Evolutionary conservation across 352 stramenopile species (phyloP).

Genomic region (Globisporangium nodosum): DNA sequence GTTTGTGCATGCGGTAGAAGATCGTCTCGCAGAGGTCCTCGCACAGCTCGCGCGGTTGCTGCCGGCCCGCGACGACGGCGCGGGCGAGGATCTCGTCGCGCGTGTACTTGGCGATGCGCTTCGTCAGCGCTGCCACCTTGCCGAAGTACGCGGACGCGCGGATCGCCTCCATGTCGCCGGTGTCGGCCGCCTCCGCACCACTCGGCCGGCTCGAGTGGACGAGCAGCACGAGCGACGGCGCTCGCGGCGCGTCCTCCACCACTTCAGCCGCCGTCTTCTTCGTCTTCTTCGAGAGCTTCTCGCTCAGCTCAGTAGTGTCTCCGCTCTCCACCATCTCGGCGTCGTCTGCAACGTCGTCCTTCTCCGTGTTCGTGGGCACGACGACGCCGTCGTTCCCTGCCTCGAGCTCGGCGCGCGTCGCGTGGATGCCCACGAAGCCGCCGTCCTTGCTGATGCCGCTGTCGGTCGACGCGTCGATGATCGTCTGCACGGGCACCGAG

Average conservation of each 20-base stretch:
- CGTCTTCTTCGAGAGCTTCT: conserved; percentile 5
- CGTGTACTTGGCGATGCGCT: conserved; percentile 76
- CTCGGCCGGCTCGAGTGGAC: conserved; percentile 1
- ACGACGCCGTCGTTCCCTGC: conserved; percentile 39
- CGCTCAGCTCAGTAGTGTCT: background rate
- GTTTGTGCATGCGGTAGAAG: conserved; percentile 92
- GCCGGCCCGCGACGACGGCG: conserved; percentile 49
- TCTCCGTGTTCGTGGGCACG: conserved; percentile 25
- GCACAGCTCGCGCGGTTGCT: conserved; percentile 70
- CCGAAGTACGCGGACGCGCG: conserved; percentile 31
- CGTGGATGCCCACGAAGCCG: conserved; percentile 66
- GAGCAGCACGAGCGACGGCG: conserved; percentile 9
- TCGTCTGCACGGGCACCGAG: conserved; percentile 70
- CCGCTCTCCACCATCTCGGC: conserved; percentile 3
- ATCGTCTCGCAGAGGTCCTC: conserved; percentile 91
- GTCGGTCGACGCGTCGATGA: conserved; percentile 87
- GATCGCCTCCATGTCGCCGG: conserved; percentile 1
- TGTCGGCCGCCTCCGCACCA: background rate
- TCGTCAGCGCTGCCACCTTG: conserved; percentile 53
- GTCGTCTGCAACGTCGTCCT: conserved; percentile 8
- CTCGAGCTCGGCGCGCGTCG: conserved; percentile 62
- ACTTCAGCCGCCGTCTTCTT: conserved; percentile 1
- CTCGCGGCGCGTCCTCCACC: conserved; percentile 5
- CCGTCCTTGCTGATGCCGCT: conserved; percentile 77
- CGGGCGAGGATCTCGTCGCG: conserved; percentile 58